A percentile compares a stretch with the other conserved stretches of the same genome.
Evolutionary conservation across 1,284 basidiomycete species (phyloP).

Genomic region (Porogramme epimiltina): DNA sequence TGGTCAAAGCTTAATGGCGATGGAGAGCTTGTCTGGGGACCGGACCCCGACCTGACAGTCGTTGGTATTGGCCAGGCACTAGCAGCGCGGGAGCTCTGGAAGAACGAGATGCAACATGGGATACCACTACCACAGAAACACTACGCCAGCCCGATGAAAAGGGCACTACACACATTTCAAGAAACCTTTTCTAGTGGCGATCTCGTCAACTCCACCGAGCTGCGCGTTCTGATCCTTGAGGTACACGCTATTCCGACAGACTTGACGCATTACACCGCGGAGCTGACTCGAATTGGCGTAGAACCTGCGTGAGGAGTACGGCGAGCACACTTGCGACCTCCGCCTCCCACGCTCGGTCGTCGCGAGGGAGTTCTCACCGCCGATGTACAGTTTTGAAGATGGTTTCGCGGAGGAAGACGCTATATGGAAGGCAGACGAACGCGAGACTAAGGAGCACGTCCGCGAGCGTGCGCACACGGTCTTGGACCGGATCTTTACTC

Average conservation of each 20-base stretch:
- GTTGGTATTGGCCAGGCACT: slow-evolving; percentile 68
- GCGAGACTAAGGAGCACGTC: slow-evolving; percentile 65
- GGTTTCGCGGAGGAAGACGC: slow-evolving; percentile 75
- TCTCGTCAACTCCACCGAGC: slow-evolving; percentile 8
- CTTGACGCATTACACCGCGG: no score
- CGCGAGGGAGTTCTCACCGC: slow-evolving; percentile 46
- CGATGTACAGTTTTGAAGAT: slow-evolving; percentile 63
- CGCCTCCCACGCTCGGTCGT: slow-evolving; percentile 61
- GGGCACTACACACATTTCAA: slow-evolving; percentile 70
- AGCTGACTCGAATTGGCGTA: slow-evolving; percentile 24
- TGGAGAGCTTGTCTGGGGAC: slow-evolving; percentile 77
- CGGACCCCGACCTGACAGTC: slow-evolving; percentile 76
- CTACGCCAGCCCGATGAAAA: slow-evolving; percentile 74
- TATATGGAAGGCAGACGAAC: slow-evolving; percentile 64
- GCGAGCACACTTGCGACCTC: slow-evolving; percentile 76
- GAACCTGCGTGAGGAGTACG: slow-evolving; percentile 70
- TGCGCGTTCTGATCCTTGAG: slow-evolving; percentile 32
- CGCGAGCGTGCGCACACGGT: slow-evolving; percentile 54
- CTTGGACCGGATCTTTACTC: slow-evolving; percentile 64
- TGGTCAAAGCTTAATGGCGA: slow-evolving; percentile 77
- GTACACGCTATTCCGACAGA: slow-evolving; percentile 11
- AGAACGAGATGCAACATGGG: slow-evolving; percentile 48
- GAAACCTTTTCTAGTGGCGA: slow-evolving; percentile 55
- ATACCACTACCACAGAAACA: slow-evolving; percentile 64
- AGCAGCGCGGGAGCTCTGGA: slow-evolving; percentile 59